phyloP scores from a whole-genome alignment of 2,329 filamentous ascomycete species.

The Clarireedia paspali region DNA sequence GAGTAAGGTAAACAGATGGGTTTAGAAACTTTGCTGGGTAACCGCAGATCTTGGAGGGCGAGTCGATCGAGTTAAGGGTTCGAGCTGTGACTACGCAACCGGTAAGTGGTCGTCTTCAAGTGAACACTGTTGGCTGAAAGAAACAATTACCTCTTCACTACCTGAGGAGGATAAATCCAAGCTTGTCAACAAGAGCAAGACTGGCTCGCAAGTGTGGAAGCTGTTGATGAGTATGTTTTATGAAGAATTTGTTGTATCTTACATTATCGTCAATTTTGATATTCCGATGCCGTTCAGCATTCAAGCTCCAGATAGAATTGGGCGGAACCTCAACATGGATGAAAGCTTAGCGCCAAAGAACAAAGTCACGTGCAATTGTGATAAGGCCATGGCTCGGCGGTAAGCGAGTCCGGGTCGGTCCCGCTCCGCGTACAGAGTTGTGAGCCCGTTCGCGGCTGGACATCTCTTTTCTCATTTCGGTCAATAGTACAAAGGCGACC shows the following conservation, averaged over 20 bases:
- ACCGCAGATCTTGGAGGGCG: neutral
- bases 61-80: neutral
- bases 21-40: neutral
- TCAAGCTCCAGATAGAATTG: constrained; percentile 4
- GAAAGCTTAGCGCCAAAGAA: constrained; percentile 3
- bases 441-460: too few relatives aligned
- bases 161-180: neutral
- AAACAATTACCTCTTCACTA: neutral
- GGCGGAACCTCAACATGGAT: constrained; percentile 8
- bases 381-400: too few relatives aligned
- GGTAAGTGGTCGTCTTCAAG: constrained; percentile 7
- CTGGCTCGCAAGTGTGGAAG: neutral
- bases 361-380: neutral
- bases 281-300: constrained; percentile 6
- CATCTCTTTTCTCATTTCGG: too few relatives aligned
- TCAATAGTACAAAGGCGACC: too few relatives aligned
- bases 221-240: neutral
- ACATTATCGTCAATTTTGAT: constrained; percentile 5
- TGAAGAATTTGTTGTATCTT: neutral
- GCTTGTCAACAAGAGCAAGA: neutral
- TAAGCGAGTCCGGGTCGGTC: neutral
- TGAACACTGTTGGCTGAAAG: constrained; percentile 8
- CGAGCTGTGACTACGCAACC: constrained; percentile 1
- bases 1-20: neutral
- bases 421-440: too few relatives aligned